Base-by-base conservation (phyloP, 2,329 filamentous ascomycete genomes). In the Hypoxylon sp. region DNA sequence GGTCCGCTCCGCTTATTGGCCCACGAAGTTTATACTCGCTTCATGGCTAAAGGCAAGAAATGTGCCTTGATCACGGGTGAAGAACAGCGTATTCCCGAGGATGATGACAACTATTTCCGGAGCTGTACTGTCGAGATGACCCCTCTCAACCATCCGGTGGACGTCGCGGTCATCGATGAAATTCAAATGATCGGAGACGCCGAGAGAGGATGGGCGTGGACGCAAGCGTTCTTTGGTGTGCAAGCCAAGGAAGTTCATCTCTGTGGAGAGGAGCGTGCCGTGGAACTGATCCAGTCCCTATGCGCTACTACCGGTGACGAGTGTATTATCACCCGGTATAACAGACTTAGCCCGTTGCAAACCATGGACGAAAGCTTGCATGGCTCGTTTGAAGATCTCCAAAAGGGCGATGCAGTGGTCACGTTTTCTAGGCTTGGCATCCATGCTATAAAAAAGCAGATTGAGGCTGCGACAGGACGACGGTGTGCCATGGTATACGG, bases 91-190 rank as follows among this genome's bases (percentile, higher is more conserved):
- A 79, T 91, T 7, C 89, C 92, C 0, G 81, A 88, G 49, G 80
- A 85, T 8, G 79, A 81, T 0, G 81, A 89, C 53, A 79, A 79
- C 3, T 84, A 84, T 65, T 90, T 97, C 74, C 86, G 85, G 61
- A 95, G 93, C 75, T 97, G 96, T 75, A 99, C 96, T 0, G 96
- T 99, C 2, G 96, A 99, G 78, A 99, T 99, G 86, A 79, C 85
- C 6, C 85, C 85, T 1, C 75, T 83, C n/a, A 84, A 80, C 71
- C 70, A 79, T 3, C 76, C 77, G 1, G 88, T 92, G 28, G 95
- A 98, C 42, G 94, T 99, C 33, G 95, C 93, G 1, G 95, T 99
- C 70, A 95, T 99, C 67, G 96, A 99, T 75, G 96, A 99, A 80
- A 98, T 99, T 61, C 96, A 99, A 79, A 98, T 99, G 96, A 93